Evolutionary conservation across 2,329 filamentous ascomycete genomes (phyloP).

Genomic region (Alternaria angustiovoidea): DNA sequence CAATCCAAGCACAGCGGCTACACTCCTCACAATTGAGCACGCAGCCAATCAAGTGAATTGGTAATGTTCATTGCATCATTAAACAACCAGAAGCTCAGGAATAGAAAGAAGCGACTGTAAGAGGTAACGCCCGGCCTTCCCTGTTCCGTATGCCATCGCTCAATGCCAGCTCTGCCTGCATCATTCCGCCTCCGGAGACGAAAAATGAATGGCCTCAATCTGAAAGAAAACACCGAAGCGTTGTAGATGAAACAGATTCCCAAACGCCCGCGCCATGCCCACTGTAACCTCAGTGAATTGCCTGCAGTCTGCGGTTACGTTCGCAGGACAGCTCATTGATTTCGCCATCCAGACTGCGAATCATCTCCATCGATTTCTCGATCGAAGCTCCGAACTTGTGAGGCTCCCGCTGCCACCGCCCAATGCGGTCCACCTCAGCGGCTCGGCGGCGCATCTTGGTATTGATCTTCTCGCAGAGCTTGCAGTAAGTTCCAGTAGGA

Average conservation of each 20-base stretch:
- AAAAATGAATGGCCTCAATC: slow-evolving; percentile 46
- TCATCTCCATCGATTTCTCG: slow-evolving; percentile 74
- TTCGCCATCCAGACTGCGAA: slow-evolving; percentile 74
- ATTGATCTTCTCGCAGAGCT: slow-evolving; percentile 86
- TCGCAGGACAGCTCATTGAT: slow-evolving; percentile 72
- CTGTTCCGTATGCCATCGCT: slow-evolving; percentile 36
- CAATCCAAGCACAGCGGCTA: slow-evolving; percentile 51
- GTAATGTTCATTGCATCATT: slow-evolving; percentile 45
- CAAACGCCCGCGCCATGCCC: slow-evolving; percentile 40
- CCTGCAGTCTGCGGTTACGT: slow-evolving; percentile 49
- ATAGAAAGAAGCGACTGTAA: slow-evolving; percentile 48
- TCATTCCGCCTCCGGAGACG: slow-evolving; percentile 39
- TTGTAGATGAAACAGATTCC: slow-evolving; percentile 48
- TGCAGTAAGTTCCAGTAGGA: slow-evolving; percentile 72
- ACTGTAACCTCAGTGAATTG: slow-evolving; percentile 38
- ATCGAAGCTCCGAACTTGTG: slow-evolving; percentile 66
- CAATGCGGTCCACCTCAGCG: slow-evolving; percentile 78
- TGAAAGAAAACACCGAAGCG: slow-evolving; percentile 35
- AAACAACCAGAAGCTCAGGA: slow-evolving; percentile 36
- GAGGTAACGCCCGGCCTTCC: slow-evolving; percentile 47
- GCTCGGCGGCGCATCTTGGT: slow-evolving; percentile 79
- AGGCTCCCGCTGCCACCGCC: slow-evolving; percentile 79
- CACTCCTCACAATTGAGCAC: slow-evolving; percentile 35
- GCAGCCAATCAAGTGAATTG: slow-evolving; percentile 43
- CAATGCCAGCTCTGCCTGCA: slow-evolving; percentile 41